Percentiles rank a stretch among this genome's conserved stretches.
Conservation (phyloP, 2,329 filamentous ascomycete species). For the Blastomyces percursus region DNA sequence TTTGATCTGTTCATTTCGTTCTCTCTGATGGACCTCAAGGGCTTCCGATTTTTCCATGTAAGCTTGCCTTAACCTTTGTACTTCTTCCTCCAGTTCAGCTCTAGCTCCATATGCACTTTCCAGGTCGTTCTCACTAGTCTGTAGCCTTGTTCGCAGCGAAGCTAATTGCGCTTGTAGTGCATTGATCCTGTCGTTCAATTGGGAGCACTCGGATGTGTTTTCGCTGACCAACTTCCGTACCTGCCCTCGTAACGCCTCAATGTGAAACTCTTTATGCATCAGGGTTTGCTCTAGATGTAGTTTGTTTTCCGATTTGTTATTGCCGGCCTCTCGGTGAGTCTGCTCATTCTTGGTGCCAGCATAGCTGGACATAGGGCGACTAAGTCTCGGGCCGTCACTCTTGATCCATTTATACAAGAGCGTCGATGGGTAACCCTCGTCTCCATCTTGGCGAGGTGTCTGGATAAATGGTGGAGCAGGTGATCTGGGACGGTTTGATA, state of each 20-base stretch:
- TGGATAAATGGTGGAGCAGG: neutral
- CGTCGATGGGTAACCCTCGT: neutral
- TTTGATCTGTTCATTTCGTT: neutral
- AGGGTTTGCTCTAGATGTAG: slow-evolving; percentile 1
- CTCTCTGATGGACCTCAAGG: neutral
- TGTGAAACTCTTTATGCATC: slow-evolving; percentile 5
- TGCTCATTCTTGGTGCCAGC: neutral
- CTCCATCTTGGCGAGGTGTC: neutral
- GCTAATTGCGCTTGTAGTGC: neutral
- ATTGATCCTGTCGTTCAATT: neutral
- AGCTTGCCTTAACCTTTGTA: neutral
- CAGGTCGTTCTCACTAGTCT: neutral
- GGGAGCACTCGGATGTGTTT: neutral
- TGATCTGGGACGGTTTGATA: neutral
- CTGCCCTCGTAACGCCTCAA: slow-evolving; percentile 1
- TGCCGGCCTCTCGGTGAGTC: neutral
- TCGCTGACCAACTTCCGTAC: slow-evolving; percentile 1
- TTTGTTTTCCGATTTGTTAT: neutral
- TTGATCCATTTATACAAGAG: slow-evolving; percentile 2
- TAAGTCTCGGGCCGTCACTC: neutral
- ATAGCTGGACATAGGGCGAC: slow-evolving; percentile 1
- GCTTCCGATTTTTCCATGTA: neutral
- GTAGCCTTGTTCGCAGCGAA: neutral
- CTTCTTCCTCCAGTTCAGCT: neutral
- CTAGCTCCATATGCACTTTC: neutral